Percentiles rank a stretch among this genome's conserved stretches.
Conservation (phyloP, 2,329 filamentous ascomycete genomes). For the Botrytis paeoniae region DNA sequence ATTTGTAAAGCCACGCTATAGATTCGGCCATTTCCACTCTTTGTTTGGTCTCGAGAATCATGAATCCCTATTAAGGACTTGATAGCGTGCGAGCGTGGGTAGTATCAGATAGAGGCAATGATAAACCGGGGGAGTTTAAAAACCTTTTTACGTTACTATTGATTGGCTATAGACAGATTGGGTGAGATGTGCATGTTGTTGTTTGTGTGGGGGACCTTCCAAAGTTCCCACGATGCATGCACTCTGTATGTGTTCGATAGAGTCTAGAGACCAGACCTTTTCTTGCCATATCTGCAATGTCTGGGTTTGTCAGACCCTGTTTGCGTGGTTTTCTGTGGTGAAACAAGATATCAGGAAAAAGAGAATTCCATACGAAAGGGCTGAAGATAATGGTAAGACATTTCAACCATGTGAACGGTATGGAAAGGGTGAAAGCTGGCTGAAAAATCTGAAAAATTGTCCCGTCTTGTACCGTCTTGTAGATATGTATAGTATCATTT, state of each 20-base stretch:
- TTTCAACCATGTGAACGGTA: background rate
- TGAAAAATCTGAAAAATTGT: no score
- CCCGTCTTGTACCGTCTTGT: background rate
- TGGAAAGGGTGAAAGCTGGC: background rate
- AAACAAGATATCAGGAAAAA: background rate
- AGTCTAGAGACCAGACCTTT: background rate
- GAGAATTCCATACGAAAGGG: background rate
- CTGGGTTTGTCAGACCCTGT: constrained; percentile 11
- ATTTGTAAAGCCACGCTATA: constrained; percentile 26
- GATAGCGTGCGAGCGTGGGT: background rate
- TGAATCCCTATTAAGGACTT: background rate
- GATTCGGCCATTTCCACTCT: constrained; percentile 18
- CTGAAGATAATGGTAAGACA: background rate
- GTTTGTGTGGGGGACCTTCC: background rate
- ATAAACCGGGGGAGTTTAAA: background rate
- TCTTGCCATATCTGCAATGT: background rate
- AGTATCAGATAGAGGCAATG: constrained; percentile 5
- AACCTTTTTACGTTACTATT: constrained; percentile 8
- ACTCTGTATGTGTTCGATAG: background rate
- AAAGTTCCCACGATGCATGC: background rate
- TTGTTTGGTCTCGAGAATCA: background rate
- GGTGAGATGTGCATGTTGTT: background rate
- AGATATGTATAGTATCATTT: background rate
- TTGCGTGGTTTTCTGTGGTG: background rate
- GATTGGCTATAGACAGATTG: constrained; percentile 10